These are phyloP conservation scores for Lipomyces yamadae DNA, from an alignment of 805 yeast species.

Conservation along the genomic window DNA sequence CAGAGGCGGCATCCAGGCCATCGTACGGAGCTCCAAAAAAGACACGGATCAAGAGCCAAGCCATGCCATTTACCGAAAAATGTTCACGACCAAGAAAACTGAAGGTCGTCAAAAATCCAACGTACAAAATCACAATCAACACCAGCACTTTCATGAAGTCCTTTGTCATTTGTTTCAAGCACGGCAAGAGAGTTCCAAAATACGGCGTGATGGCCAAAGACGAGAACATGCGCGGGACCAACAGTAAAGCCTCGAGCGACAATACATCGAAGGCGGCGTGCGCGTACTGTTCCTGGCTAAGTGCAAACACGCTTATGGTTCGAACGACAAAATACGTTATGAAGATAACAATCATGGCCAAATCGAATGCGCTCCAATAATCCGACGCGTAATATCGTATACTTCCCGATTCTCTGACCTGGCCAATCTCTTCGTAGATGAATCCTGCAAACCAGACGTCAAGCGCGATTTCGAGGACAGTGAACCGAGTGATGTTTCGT, in stretches of 20 bases:
- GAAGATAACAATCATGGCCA: constrained; percentile 40
- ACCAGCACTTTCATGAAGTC: constrained; percentile 44
- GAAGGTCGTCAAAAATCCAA: constrained; percentile 46
- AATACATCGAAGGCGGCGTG: constrained; percentile 42
- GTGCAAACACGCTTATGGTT: constrained; percentile 21
- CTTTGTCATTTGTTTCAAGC: constrained; percentile 43
- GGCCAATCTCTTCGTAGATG: constrained; percentile 85
- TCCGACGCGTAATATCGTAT: constrained; percentile 41
- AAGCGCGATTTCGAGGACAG: constrained; percentile 47
- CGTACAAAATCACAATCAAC: constrained; percentile 41
- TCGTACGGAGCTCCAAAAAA: constrained; percentile 45
- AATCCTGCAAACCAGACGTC: constrained; percentile 93
- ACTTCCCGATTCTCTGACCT: constrained; percentile 43
- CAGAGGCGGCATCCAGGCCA: constrained; percentile 45
- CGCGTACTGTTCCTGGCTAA: constrained; percentile 25
- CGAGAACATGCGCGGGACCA: constrained; percentile 45
- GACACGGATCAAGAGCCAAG: constrained; percentile 44
- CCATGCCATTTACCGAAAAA: constrained; percentile 42
- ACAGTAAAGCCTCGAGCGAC: constrained; percentile 43
- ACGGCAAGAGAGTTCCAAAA: constrained; percentile 46
- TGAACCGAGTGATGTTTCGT: constrained; percentile 27
- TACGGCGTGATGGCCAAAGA: constrained; percentile 44
- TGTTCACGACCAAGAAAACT: constrained; percentile 43
- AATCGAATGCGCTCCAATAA: constrained; percentile 44
- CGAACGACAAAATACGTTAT: constrained; percentile 38